These are phyloP conservation scores for Dipteronia sinensis DNA, from an alignment of 345 rosid species.

Conservation along the genomic window DNA sequence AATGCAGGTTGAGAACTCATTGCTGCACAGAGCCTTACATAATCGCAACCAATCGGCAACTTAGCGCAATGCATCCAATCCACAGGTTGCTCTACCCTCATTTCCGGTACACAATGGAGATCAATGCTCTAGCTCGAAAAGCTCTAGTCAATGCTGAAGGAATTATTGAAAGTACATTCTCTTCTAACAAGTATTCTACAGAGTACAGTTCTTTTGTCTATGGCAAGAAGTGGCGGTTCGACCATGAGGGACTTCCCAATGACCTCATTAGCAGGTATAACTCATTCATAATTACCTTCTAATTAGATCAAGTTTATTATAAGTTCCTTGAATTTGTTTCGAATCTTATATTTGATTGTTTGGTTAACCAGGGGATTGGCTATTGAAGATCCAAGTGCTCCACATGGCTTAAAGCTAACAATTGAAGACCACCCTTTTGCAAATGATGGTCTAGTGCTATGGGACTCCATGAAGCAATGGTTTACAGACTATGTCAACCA, in stretches of 20 bases:
- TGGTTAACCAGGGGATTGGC: conserved; percentile 48
- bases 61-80: conserved; percentile 72
- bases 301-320: too few species aligned
- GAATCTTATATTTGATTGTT: background rate
- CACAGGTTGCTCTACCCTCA: conserved; percentile 59
- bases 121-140: conserved; percentile 69
- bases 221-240: background rate
- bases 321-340: too few species aligned
- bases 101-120: conserved; percentile 73
- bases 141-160: conserved; percentile 33
- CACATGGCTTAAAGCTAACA: conserved; percentile 52
- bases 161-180: conserved; percentile 42
- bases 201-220: conserved; percentile 31
- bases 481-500: conserved; percentile 47
- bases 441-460: conserved; percentile 50
- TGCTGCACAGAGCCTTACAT: conserved; percentile 64
- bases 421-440: conserved; percentile 64
- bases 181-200: conserved; percentile 51
- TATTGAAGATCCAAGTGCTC: conserved; percentile 41
- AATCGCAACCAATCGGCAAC: conserved; percentile 66
- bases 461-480: conserved; percentile 53
- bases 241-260: background rate
- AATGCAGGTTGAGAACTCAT: conserved; percentile 66
- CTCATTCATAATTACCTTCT: too few species aligned
- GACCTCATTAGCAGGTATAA: background rate